Evolutionary conservation across 148 eudicot species (phyloP).

Genomic region (Pouteria glomerata): DNA sequence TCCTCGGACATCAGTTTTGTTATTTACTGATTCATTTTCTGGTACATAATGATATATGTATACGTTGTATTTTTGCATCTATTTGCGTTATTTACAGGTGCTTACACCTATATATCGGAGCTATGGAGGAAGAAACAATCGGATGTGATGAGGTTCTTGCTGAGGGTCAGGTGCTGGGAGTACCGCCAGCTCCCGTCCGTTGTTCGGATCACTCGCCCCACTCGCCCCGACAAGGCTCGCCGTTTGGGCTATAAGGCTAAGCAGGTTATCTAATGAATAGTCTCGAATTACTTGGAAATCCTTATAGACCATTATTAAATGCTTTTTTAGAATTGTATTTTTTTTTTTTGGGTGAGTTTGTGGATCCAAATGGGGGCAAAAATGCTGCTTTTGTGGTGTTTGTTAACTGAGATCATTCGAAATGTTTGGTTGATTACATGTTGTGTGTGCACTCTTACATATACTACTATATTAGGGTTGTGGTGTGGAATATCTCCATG

Average conservation of each 20-base stretch:
- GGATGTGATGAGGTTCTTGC: conserved; percentile 43
- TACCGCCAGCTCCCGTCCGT: conserved; percentile 46
- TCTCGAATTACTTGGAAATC: not conserved
- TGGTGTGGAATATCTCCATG: too few species aligned
- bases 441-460: too few species aligned
- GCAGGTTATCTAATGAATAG: conserved; percentile 31
- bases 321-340: too few species aligned
- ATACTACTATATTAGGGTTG: too few species aligned
- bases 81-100: conserved; percentile 13
- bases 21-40: too few species aligned
- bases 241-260: conserved; percentile 55
- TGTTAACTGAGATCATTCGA: too few species aligned
- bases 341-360: not conserved
- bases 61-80: not conserved
- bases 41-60: not conserved
- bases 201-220: conserved; percentile 43
- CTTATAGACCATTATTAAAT: too few species aligned
- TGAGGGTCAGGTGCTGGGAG: conserved; percentile 46
- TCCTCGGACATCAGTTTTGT: too few species aligned
- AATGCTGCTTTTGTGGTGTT: too few species aligned
- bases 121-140: conserved; percentile 60
- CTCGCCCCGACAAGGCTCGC: conserved; percentile 55
- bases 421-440: too few species aligned
- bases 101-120: conserved; percentile 45
- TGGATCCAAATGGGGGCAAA: too few species aligned